Conservation (phyloP, 1,139 yeast genomes). For the Hansenula anomala region DNA sequence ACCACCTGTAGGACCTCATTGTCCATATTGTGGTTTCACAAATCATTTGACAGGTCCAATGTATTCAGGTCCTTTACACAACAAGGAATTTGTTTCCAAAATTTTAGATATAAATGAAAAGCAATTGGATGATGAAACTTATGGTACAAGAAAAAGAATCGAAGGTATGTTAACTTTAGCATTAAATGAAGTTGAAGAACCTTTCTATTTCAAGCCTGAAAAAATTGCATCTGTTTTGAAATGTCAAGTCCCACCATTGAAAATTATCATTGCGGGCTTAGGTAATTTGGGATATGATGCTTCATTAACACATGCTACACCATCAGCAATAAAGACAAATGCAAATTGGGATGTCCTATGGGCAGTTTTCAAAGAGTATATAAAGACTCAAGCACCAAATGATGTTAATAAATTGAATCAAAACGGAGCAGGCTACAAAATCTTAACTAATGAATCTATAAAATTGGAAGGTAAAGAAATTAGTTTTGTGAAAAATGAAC, state of each 20-base stretch:
- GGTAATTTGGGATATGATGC: conserved; percentile 79
- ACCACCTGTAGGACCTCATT: conserved; percentile 49
- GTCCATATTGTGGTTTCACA: conserved; percentile 65
- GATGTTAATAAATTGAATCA: conserved; percentile 38
- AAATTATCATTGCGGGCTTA: conserved; percentile 69
- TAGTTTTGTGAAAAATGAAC: conserved; percentile 52
- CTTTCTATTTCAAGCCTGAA: conserved; percentile 82
- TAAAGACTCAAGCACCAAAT: conserved; percentile 38
- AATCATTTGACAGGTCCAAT: conserved; percentile 91
- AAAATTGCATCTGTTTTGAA: conserved; percentile 70
- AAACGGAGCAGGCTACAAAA: conserved; percentile 61
- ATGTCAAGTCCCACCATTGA: conserved; percentile 79
- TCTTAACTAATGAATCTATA: conserved; percentile 38
- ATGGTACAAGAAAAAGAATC: conserved; percentile 78
- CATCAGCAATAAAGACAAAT: conserved; percentile 81
- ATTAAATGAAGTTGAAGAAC: conserved; percentile 58
- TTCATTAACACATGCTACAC: conserved; percentile 84
- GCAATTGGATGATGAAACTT: conserved; percentile 44
- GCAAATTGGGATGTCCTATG: conserved; percentile 83
- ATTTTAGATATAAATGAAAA: conserved; percentile 51
- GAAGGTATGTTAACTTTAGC: conserved; percentile 92
- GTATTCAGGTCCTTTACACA: conserved; percentile 85
- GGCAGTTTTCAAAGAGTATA: conserved; percentile 68
- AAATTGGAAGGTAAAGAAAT: conserved; percentile 27
- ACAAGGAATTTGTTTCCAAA: conserved; percentile 56